Evolutionary conservation across 1,284 basidiomycete species (phyloP).

Genomic region (Cryptococcus hybrid): DNA sequence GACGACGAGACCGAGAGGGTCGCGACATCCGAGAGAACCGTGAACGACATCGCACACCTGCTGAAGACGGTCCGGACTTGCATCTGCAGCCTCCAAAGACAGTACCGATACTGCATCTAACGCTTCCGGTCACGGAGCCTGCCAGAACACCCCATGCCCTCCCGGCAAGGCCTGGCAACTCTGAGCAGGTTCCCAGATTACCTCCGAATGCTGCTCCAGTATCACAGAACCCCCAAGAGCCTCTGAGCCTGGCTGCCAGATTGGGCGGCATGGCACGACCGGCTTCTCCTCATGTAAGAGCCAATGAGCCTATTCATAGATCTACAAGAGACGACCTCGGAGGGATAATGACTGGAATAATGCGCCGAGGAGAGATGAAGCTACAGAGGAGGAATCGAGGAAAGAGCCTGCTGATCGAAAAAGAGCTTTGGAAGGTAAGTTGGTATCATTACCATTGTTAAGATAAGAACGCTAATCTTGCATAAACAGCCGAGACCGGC

Average conservation of each 20-base stretch:
- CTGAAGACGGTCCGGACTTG: background rate
- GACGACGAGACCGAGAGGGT: background rate
- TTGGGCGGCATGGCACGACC: background rate
- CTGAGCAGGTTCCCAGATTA: background rate
- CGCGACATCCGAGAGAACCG: background rate
- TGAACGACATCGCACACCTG: background rate
- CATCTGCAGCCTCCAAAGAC: background rate
- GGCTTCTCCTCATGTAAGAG: background rate
- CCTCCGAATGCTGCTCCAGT: background rate
- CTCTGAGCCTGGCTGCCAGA: background rate
- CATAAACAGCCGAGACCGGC: background rate
- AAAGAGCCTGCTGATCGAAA: slow-evolving; percentile 20
- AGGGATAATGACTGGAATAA: background rate
- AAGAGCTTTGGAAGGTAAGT: slow-evolving; percentile 29
- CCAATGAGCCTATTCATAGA: background rate
- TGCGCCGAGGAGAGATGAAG: background rate
- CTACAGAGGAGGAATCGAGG: background rate
- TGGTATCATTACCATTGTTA: background rate
- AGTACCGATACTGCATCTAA: background rate
- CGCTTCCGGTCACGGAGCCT: background rate
- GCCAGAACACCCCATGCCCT: background rate
- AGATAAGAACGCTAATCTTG: background rate
- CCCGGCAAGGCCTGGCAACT: background rate
- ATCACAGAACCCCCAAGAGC: background rate
- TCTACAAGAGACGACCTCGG: background rate